A percentile compares a stretch with the other conserved stretches of the same genome.
These are phyloP conservation scores for Xylariaceae sp. DNA, from an alignment of 2,329 filamentous ascomycete genomes.

Conservation along the genomic window DNA sequence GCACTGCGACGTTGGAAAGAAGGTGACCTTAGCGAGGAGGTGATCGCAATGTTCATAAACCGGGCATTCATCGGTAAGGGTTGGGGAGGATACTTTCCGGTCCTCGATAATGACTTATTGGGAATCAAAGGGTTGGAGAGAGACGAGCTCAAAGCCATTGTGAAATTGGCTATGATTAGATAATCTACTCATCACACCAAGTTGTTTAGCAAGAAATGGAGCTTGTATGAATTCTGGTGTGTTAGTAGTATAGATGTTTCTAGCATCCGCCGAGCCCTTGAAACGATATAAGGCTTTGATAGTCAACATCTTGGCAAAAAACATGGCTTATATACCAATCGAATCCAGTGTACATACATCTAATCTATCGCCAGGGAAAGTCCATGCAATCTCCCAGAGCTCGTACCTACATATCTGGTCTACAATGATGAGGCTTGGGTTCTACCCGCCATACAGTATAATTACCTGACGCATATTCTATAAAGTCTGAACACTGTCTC, in stretches of 20 bases:
- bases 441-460: neutral
- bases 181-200: slow-evolving; percentile 4
- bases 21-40: slow-evolving; percentile 28
- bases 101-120: slow-evolving; percentile 24
- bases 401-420: too few relatives aligned
- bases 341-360: too few relatives aligned
- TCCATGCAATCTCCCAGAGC: too few relatives aligned
- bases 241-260: too few relatives aligned
- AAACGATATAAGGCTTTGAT: too few relatives aligned
- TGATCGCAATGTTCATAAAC: slow-evolving; percentile 29
- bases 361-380: too few relatives aligned
- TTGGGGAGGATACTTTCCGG: slow-evolving; percentile 28
- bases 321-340: too few relatives aligned
- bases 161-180: slow-evolving; percentile 23
- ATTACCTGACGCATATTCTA: neutral
- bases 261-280: too few relatives aligned
- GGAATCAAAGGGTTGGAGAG: slow-evolving; percentile 23
- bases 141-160: slow-evolving; percentile 23
- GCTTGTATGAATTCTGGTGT: too few relatives aligned
- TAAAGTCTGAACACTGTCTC: neutral
- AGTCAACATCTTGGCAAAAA: too few relatives aligned
- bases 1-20: slow-evolving; percentile 23
- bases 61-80: slow-evolving; percentile 26
- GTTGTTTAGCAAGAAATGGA: neutral
- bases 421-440: too few relatives aligned